phyloP scores from a whole-genome alignment of 1,284 basidiomycete genomes.

The Microbotryum lychnidis-dioicae region DNA sequence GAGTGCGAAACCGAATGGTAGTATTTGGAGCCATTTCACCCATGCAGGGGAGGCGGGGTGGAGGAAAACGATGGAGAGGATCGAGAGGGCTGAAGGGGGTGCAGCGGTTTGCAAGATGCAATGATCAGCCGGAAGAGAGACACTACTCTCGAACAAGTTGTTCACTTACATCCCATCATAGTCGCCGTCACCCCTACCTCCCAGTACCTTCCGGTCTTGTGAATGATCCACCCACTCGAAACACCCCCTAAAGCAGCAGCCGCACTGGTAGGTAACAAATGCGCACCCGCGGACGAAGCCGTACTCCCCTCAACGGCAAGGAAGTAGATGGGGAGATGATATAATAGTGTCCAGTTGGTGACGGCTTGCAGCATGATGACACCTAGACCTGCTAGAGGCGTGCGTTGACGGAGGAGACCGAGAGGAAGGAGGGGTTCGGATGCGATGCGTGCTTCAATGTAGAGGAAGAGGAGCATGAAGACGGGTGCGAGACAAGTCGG shows the following conservation, averaged over 20 bases:
- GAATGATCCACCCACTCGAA: neutral
- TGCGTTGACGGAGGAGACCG: slow-evolving; percentile 7
- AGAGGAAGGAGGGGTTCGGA: slow-evolving; percentile 49
- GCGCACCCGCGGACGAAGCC: slow-evolving; percentile 50
- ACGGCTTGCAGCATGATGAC: neutral
- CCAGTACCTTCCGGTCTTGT: slow-evolving; percentile 35
- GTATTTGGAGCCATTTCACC: slow-evolving; percentile 3
- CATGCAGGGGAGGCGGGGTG: neutral
- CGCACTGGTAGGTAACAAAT: slow-evolving; percentile 66
- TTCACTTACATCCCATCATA: neutral
- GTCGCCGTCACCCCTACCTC: neutral
- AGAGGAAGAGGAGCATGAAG: slow-evolving; percentile 52
- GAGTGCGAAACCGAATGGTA: slow-evolving; percentile 9
- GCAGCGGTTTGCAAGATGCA: too few species aligned
- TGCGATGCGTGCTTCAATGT: slow-evolving; percentile 56
- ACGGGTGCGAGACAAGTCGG: slow-evolving; percentile 48
- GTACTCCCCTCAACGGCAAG: slow-evolving; percentile 55
- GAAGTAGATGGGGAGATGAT: slow-evolving; percentile 78
- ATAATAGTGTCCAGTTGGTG: slow-evolving; percentile 17
- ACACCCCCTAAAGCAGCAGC: slow-evolving; percentile 64
- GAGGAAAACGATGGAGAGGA: neutral
- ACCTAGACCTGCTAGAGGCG: slow-evolving; percentile 1
- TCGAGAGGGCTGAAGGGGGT: neutral
- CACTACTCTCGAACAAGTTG: neutral
- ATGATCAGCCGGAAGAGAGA: neutral